These are phyloP conservation scores for Paecilomyces niveus DNA, from an alignment of 2,329 filamentous ascomycete species.

Conservation along the genomic window DNA sequence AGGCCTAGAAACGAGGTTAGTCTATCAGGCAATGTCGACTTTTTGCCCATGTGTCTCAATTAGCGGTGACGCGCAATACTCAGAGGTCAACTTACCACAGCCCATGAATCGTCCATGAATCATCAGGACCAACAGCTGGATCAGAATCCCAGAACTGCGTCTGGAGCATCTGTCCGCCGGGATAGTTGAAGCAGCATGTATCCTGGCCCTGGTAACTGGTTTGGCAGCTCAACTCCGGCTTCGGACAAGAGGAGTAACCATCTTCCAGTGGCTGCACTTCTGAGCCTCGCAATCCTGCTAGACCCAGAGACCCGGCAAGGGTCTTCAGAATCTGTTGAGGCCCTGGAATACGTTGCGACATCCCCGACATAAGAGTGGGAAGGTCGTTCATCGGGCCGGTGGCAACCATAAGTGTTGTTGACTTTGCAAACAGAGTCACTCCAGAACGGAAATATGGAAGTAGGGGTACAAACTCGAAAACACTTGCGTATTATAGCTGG, in stretches of 20 bases:
- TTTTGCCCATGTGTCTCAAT: background rate
- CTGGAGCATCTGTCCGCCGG: constrained; percentile 62
- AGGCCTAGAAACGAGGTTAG: constrained; percentile 35
- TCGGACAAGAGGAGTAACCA: constrained; percentile 22
- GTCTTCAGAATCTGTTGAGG: constrained; percentile 29
- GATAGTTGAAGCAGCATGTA: constrained; percentile 68
- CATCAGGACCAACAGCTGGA: constrained; percentile 56
- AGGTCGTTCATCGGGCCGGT: background rate
- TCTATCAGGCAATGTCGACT: background rate
- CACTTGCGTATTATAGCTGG: background rate
- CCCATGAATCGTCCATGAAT: constrained; percentile 70
- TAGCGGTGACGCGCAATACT: background rate
- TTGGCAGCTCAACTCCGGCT: constrained; percentile 52
- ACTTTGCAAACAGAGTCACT: background rate
- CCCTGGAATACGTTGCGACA: constrained; percentile 20
- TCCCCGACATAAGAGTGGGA: constrained; percentile 11
- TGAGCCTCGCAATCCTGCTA: constrained; percentile 14
- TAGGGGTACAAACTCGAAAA: background rate
- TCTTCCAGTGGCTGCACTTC: constrained; percentile 1
- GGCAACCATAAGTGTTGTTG: background rate
- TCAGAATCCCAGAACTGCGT: constrained; percentile 73
- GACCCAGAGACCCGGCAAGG: constrained; percentile 22
- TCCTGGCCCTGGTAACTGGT: constrained; percentile 55
- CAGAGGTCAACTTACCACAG: constrained; percentile 45
- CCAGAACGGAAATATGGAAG: background rate